Percentiles rank a stretch among this genome's conserved stretches.
phyloP scores from a whole-genome alignment of 1,284 basidiomycete genomes.

The Ceratobasidium sp. region DNA sequence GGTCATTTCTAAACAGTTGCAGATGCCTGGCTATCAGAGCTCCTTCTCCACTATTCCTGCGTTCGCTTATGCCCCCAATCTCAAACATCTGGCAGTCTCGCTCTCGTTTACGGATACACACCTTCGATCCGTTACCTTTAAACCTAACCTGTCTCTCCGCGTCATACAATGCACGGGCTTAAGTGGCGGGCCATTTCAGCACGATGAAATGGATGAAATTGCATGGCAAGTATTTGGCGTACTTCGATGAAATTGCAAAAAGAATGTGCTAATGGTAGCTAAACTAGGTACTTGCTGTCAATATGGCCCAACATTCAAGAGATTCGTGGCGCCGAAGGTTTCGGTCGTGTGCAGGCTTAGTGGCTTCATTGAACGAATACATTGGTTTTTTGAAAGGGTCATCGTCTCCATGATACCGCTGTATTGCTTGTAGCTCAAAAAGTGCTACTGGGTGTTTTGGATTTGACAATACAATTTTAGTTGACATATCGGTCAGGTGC shows the following conservation, averaged over 20 bases:
- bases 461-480: too few relatives aligned
- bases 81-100: background rate
- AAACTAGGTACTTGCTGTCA: background rate
- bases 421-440: too few relatives aligned
- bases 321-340: background rate
- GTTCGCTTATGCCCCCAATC: background rate
- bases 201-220: background rate
- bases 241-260: background rate
- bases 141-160: background rate
- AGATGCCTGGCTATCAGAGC: background rate
- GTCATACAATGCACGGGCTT: background rate
- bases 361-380: background rate
- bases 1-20: background rate
- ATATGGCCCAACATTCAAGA: constrained; percentile 1
- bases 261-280: background rate
- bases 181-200: background rate
- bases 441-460: too few relatives aligned
- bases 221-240: background rate
- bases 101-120: background rate
- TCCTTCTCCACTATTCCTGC: background rate
- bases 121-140: background rate
- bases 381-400: background rate
- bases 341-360: background rate
- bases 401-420: background rate
- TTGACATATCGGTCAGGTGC: too few relatives aligned